Evolutionary conservation across 2,329 filamentous ascomycete genomes (phyloP).

Genomic region (Bisporella sp.): DNA sequence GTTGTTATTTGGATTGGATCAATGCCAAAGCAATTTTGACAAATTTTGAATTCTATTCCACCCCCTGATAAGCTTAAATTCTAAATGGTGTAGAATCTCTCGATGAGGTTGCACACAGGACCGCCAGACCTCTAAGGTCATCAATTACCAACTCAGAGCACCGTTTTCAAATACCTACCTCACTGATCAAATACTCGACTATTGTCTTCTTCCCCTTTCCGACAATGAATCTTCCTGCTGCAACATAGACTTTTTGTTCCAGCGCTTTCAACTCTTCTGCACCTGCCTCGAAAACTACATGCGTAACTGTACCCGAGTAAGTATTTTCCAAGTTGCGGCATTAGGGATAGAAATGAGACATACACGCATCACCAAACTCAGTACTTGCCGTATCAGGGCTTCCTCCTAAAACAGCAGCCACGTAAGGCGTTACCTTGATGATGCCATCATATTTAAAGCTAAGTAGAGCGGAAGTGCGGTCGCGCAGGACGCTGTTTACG

Average conservation of each 20-base stretch:
- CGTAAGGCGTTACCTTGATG: conserved; percentile 28
- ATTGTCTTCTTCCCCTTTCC: conserved; percentile 27
- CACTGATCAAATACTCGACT: conserved; percentile 28
- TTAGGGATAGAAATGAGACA: conserved; percentile 12
- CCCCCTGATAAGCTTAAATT: too few relatives aligned
- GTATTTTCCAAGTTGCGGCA: conserved; percentile 1
- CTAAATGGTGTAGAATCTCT: too few relatives aligned
- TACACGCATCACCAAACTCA: conserved; percentile 33
- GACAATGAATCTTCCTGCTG: conserved; percentile 34
- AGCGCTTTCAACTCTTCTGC: conserved; percentile 28
- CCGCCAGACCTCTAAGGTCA: too few relatives aligned
- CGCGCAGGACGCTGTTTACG: conserved; percentile 30
- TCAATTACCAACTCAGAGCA: too few relatives aligned
- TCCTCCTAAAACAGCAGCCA: conserved; percentile 29
- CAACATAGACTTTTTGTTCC: conserved; percentile 35
- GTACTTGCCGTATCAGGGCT: conserved; percentile 31
- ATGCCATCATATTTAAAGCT: conserved; percentile 33
- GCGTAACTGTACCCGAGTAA: conserved; percentile 24
- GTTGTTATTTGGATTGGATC: too few relatives aligned
- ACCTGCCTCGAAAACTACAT: conserved; percentile 33
- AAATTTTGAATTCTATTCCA: too few relatives aligned
- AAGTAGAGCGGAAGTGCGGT: conserved; percentile 30
- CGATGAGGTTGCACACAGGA: too few relatives aligned
- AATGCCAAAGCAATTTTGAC: too few relatives aligned
- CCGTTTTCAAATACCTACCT: background rate